Evolutionary conservation across 2,329 filamentous ascomycete species (phyloP).

Genomic region (Fusarium sambucinum): DNA sequence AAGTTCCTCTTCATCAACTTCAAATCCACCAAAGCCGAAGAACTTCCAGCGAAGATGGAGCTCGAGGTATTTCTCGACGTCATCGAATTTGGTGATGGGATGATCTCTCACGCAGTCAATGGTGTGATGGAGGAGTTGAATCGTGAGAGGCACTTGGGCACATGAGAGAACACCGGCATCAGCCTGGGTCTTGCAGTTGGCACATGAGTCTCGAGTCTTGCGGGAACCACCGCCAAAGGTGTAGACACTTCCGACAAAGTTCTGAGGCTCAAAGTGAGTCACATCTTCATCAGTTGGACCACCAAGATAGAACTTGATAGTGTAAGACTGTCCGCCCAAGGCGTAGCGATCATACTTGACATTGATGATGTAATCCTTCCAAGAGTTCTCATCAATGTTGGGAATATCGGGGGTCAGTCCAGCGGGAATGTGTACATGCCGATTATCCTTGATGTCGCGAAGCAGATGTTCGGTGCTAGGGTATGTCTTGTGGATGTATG

Average conservation of each 20-base stretch:
- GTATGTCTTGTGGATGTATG: background rate
- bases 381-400: rapidly evolving
- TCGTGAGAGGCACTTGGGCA: background rate
- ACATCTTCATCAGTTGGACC: background rate
- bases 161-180: background rate
- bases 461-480: background rate
- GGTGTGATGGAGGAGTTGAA: background rate
- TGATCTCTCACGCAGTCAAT: background rate
- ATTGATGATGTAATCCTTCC: background rate
- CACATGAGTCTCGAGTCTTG: background rate
- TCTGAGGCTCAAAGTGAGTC: background rate
- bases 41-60: background rate
- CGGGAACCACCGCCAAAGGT: background rate
- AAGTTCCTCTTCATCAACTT: background rate
- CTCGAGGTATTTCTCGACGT: background rate
- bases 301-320: background rate
- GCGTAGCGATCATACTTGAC: background rate
- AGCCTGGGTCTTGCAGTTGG: conserved; percentile 1
- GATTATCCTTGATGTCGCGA: background rate
- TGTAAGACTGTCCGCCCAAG: background rate
- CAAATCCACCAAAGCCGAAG: background rate
- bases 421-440: background rate
- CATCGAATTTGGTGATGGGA: background rate
- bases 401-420: background rate
- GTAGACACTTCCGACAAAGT: background rate